Conservation (phyloP, 2,329 filamentous ascomycete species). For the Diaporthe longicolla region DNA sequence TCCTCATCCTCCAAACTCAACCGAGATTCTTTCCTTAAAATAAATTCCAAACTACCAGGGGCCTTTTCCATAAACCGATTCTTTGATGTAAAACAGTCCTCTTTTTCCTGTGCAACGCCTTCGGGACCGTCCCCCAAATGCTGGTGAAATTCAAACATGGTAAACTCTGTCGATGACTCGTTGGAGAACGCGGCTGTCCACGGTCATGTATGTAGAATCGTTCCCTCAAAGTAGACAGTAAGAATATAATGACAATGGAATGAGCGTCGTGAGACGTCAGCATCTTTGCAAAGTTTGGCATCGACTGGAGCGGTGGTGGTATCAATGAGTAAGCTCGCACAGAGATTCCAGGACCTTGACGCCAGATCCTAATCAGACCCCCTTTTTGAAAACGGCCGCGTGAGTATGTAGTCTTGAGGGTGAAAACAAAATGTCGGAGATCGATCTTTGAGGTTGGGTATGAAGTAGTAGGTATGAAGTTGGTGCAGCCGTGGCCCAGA, state of each 20-base stretch:
- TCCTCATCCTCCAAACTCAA: neutral
- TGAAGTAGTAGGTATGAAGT: neutral
- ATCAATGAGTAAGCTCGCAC: slow-evolving; percentile 13
- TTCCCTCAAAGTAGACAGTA: neutral
- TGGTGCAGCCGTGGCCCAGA: slow-evolving; percentile 7
- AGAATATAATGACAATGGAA: slow-evolving; percentile 14
- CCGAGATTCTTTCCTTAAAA: neutral
- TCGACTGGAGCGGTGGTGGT: slow-evolving; percentile 24
- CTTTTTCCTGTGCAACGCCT: slow-evolving; percentile 20
- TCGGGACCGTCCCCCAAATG: slow-evolving; percentile 17
- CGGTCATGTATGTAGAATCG: neutral
- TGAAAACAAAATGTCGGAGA: neutral
- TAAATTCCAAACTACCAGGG: neutral
- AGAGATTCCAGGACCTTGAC: slow-evolving; percentile 30
- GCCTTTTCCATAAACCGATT: slow-evolving; percentile 8
- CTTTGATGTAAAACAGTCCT: slow-evolving; percentile 25
- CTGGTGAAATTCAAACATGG: slow-evolving; percentile 21
- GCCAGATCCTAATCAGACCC: neutral
- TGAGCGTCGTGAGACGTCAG: slow-evolving; percentile 26
- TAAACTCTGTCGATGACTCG: slow-evolving; percentile 15
- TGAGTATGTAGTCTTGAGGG: slow-evolving; percentile 31
- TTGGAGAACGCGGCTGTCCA: slow-evolving; percentile 1
- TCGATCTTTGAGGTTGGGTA: slow-evolving; percentile 5
- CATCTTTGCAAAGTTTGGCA: slow-evolving; percentile 32
- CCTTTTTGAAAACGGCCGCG: slow-evolving; percentile 19